These are phyloP conservation scores for Myxozyma geophila DNA, from an alignment of 805 yeast species.

Conservation along the genomic window DNA sequence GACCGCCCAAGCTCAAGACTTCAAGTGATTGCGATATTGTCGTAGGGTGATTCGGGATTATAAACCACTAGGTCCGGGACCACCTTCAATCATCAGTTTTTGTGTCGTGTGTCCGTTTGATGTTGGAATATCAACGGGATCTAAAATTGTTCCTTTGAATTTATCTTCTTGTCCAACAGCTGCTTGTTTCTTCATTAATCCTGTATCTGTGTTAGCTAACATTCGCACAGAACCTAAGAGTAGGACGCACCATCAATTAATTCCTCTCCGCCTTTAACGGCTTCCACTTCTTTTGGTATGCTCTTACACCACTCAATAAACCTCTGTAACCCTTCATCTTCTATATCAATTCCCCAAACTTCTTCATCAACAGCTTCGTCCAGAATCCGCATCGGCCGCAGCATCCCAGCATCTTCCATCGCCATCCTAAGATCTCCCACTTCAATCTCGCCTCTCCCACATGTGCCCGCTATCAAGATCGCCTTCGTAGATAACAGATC, in stretches of 20 bases:
- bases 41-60: too few relatives aligned
- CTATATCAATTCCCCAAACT: slow-evolving; percentile 21
- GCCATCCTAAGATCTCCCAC: slow-evolving; percentile 76
- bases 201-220: slow-evolving; percentile 4
- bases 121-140: slow-evolving; percentile 3
- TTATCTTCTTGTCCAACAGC: slow-evolving; percentile 34
- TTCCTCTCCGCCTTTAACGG: slow-evolving; percentile 25
- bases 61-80: slow-evolving; percentile 22
- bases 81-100: slow-evolving; percentile 22
- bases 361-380: slow-evolving; percentile 33
- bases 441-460: slow-evolving; percentile 53
- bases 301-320: slow-evolving; percentile 34
- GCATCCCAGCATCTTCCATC: slow-evolving; percentile 60
- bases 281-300: slow-evolving; percentile 17
- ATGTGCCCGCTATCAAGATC: slow-evolving; percentile 53
- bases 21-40: too few relatives aligned
- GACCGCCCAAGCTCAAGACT: too few relatives aligned
- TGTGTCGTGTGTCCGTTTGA: slow-evolving; percentile 11
- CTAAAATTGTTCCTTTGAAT: slow-evolving; percentile 35
- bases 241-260: slow-evolving; percentile 23
- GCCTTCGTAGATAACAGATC: slow-evolving; percentile 58
- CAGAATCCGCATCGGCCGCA: slow-evolving; percentile 54
- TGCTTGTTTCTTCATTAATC: slow-evolving; percentile 31
- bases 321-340: slow-evolving; percentile 32
- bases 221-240: not conserved